Percentiles rank a stretch among this genome's conserved stretches.
Conservation (phyloP, 805 yeast genomes). For the Metschnikowia henanensis region DNA sequence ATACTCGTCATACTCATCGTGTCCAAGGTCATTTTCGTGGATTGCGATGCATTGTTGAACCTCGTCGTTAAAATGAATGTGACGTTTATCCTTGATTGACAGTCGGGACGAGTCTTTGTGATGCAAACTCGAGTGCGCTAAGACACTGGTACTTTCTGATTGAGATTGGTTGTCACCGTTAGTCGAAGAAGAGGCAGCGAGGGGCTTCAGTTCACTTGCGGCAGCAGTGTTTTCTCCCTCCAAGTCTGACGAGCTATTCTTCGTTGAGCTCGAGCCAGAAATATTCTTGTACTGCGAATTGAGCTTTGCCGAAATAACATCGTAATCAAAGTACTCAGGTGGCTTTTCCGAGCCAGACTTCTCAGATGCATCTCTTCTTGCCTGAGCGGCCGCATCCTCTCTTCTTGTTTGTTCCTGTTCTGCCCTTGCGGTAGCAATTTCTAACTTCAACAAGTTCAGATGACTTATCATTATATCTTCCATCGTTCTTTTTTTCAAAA, state of each 20-base stretch:
- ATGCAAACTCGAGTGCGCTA: conserved; percentile 10
- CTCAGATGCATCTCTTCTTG: conserved; percentile 18
- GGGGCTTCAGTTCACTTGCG: not conserved
- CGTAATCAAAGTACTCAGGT: conserved; percentile 44
- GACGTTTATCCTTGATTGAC: conserved; percentile 45
- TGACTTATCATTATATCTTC: conserved; percentile 77
- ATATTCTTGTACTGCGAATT: conserved; percentile 36
- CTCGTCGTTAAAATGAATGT: conserved; percentile 88
- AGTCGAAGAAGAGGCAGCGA: not conserved
- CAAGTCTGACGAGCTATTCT: conserved; percentile 26
- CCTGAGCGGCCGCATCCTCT: conserved; percentile 26
- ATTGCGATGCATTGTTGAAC: conserved; percentile 94
- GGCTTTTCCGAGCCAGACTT: conserved; percentile 19
- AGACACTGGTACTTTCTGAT: not conserved
- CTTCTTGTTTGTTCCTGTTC: conserved; percentile 32
- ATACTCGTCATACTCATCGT: conserved; percentile 15
- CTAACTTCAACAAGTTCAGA: conserved; percentile 44
- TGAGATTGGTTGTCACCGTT: conserved; percentile 1
- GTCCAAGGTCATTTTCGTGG: conserved; percentile 26
- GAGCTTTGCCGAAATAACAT: conserved; percentile 43
- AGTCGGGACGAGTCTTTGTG: conserved; percentile 6
- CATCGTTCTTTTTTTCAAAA: conserved; percentile 81
- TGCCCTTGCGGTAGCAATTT: conserved; percentile 37
- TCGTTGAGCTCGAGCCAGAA: conserved; percentile 33
- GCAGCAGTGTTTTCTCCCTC: conserved; percentile 12